Base-by-base conservation (phyloP, 257 asterid species). In the Przewalskia tangutica region DNA sequence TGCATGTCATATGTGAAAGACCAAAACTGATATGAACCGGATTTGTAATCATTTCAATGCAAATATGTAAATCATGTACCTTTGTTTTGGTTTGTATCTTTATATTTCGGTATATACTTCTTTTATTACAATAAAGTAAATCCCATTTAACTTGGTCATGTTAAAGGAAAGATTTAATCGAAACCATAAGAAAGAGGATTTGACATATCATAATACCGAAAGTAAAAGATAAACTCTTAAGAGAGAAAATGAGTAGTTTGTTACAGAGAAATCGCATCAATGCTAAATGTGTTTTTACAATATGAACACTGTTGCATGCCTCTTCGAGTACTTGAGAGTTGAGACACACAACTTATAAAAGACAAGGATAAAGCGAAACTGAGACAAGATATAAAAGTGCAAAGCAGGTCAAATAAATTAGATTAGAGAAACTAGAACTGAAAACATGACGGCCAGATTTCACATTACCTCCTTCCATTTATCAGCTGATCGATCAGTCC, bases 381-480 rank as follows among this genome's bases (percentile, higher is more conserved):
- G 79, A 73, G 44, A 73, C 60, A 12, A 46, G 0, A 50, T 18
- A 44, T 23, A 23, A 0, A 73, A 73, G 14, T 48, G 44, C 42
- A 73, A 73, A 48, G 60, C 17, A 6, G 14, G 79, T 7, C 2
- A 73, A 48, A 51, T 3, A 48, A 48, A 73, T 48, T 13, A 17
- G 79, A 23, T 73, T 12, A 73, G 1, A 73, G 79, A 46, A 1
- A 73, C 2, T 0, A 48, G 59, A 48, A 46, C 42, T 0, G 11
- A 46, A 16, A 12, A 48, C 20, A 48, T 7, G 20, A 13, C 13
- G 60, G 20, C 1, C 5, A 73, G 44, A 73, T 73, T 23, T 73
- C 4, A 20, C 0, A 13, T 59, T 88, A 95, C 99, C 97, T 93
- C 97, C 79, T 89, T 88, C 83, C 92, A 90, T 84, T 87, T 91